Percentiles rank a stretch among this genome's conserved stretches.
Conservation (phyloP, 2,329 filamentous ascomycete genomes). For the Capronia coronata region DNA sequence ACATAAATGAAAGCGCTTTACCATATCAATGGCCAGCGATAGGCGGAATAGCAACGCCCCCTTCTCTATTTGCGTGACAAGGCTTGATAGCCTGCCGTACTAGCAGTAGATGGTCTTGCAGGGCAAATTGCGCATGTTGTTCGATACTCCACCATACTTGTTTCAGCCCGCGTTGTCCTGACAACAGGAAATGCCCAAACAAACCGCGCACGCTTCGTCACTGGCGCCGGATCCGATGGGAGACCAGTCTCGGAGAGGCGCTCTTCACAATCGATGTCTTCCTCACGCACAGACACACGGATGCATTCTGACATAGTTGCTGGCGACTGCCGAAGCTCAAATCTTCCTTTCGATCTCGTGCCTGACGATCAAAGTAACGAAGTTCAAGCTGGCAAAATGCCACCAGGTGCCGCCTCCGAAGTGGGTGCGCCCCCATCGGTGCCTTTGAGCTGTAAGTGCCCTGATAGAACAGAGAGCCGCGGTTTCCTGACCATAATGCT, state of each 20-base stretch:
- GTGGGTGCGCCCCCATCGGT: slow-evolving; percentile 24
- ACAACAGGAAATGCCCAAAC: too few species aligned
- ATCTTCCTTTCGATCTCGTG: neutral
- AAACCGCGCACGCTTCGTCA: neutral
- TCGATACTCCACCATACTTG: too few species aligned
- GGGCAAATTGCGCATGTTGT: too few species aligned
- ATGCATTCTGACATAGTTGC: neutral
- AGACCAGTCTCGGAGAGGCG: neutral
- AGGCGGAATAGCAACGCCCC: too few species aligned
- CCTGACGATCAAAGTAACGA: neutral
- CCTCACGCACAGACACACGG: slow-evolving; percentile 2
- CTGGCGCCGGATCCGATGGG: neutral
- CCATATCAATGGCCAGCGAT: too few species aligned
- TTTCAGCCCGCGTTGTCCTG: too few species aligned
- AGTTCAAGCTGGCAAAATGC: slow-evolving; percentile 11
- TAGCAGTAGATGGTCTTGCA: too few species aligned
- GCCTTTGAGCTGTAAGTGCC: slow-evolving; percentile 24
- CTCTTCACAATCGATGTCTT: neutral
- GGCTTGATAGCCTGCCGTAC: too few species aligned
- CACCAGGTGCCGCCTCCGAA: slow-evolving; percentile 18
- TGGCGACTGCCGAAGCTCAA: neutral
- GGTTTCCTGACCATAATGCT: neutral
- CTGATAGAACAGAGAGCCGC: neutral
- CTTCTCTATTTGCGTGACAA: too few species aligned
- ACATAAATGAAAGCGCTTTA: too few species aligned